Conservation (phyloP, 2,329 filamentous ascomycete genomes). For the Penicillium sp. region DNA sequence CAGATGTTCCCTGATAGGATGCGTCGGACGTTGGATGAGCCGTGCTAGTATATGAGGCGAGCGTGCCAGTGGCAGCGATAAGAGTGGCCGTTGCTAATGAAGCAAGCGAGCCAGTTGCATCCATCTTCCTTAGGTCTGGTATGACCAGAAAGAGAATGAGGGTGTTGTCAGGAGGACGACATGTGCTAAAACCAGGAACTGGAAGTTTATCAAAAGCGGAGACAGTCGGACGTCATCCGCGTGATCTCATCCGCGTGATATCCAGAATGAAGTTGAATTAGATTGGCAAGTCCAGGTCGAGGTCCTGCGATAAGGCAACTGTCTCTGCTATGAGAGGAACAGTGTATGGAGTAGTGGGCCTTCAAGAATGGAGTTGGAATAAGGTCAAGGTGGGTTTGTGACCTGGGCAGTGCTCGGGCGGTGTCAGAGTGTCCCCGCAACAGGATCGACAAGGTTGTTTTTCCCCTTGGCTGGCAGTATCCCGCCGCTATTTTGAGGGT, state of each 20-base stretch:
- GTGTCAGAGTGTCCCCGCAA: conserved; percentile 22
- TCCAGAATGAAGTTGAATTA: background rate
- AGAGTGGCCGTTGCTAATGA: conserved; percentile 15
- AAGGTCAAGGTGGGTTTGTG: background rate
- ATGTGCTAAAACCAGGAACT: background rate
- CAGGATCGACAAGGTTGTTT: conserved; percentile 18
- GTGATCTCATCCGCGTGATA: conserved; percentile 11
- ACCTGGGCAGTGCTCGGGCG: conserved; percentile 10
- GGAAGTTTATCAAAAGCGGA: conserved; percentile 7
- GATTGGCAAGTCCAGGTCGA: background rate
- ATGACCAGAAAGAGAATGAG: background rate
- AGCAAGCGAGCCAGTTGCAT: conserved; percentile 13
- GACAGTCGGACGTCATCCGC: conserved; percentile 8
- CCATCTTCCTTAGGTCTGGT: conserved; percentile 6
- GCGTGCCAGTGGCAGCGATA: conserved; percentile 9
- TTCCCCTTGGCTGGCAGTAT: background rate
- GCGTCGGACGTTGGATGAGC: conserved; percentile 18
- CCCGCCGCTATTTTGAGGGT: background rate
- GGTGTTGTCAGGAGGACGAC: background rate
- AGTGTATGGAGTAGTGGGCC: background rate
- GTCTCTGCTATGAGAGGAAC: background rate
- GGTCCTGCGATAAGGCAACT: background rate
- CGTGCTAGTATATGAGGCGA: conserved; percentile 3
- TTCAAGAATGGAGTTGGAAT: background rate
- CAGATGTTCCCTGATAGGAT: conserved; percentile 18